Conservation (phyloP, 148 eudicot genomes). For the Rhododendron mucronatum region DNA sequence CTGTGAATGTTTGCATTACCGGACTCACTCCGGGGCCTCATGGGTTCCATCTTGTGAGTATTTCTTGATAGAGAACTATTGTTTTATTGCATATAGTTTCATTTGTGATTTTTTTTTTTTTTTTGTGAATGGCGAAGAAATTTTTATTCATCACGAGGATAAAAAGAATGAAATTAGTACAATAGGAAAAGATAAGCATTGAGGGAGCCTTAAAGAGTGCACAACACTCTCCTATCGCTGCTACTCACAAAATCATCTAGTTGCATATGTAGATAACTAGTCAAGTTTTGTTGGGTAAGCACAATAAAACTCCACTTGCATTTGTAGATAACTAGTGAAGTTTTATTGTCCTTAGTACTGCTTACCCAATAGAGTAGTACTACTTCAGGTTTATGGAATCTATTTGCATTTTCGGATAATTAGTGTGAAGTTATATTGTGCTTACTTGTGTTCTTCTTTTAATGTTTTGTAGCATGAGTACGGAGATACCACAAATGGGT, state of each 20-base stretch:
- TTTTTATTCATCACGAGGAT: too few relatives aligned
- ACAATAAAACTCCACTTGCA: too few relatives aligned
- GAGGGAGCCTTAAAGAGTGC: neutral
- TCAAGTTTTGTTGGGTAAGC: too few relatives aligned
- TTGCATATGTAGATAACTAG: too few relatives aligned
- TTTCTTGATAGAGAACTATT: neutral
- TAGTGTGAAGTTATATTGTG: neutral
- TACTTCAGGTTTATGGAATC: neutral
- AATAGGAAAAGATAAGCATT: neutral
- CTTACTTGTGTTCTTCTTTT: conserved; percentile 3
- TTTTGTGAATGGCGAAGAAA: too few relatives aligned
- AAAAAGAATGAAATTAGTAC: too few relatives aligned
- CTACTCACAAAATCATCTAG: neutral
- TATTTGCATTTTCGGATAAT: neutral
- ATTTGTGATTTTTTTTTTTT: neutral
- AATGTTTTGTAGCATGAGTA: conserved; percentile 60
- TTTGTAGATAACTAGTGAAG: neutral
- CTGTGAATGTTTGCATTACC: conserved; percentile 59
- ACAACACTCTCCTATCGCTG: neutral
- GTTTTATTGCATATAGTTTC: neutral
- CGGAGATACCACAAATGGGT: conserved; percentile 97
- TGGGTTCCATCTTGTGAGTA: neutral
- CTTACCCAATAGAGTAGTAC: neutral
- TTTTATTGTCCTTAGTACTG: neutral
- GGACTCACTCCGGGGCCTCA: conserved; percentile 1